These are phyloP conservation scores for Craterostigma plantagineum DNA, from an alignment of 257 asterid species.

Conservation along the genomic window DNA sequence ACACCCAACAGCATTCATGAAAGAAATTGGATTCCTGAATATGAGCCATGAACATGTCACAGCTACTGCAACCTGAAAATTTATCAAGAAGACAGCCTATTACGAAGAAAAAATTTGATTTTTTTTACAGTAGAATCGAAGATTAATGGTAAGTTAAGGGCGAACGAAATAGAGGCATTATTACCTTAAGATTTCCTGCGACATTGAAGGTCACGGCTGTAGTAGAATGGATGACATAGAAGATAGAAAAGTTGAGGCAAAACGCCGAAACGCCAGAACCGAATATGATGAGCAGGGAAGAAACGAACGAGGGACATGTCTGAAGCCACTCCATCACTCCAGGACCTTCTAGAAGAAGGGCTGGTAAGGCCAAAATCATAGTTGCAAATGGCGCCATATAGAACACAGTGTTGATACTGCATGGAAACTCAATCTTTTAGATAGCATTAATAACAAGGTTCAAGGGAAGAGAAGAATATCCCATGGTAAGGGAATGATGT, in stretches of 20 bases:
- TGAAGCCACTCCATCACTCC: constrained; percentile 69
- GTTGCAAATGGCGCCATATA: constrained; percentile 96
- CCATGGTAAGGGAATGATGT: too few species aligned
- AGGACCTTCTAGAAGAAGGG: constrained; percentile 59
- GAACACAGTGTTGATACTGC: constrained; percentile 85
- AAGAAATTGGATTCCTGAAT: constrained; percentile 69
- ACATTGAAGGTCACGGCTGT: constrained; percentile 97
- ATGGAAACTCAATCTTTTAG: too few species aligned
- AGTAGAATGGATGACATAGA: constrained; percentile 90
- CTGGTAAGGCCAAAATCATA: constrained; percentile 78
- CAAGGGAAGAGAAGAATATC: constrained; percentile 7
- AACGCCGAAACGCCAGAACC: constrained; percentile 90
- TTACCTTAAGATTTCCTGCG: constrained; percentile 95
- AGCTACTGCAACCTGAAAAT: constrained; percentile 95
- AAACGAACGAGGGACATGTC: constrained; percentile 34
- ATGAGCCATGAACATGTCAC: constrained; percentile 87
- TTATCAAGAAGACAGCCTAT: background rate
- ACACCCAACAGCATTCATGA: constrained; percentile 73
- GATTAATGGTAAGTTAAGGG: too few species aligned
- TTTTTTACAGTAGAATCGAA: background rate
- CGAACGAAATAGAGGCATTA: background rate
- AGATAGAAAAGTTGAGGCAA: constrained; percentile 84
- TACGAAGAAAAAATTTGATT: too few species aligned
- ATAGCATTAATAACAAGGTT: too few species aligned
- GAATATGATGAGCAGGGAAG: constrained; percentile 49